These are phyloP conservation scores for Coniochaeta prunicola DNA, from an alignment of 2,329 filamentous ascomycete species.

Conservation along the genomic window DNA sequence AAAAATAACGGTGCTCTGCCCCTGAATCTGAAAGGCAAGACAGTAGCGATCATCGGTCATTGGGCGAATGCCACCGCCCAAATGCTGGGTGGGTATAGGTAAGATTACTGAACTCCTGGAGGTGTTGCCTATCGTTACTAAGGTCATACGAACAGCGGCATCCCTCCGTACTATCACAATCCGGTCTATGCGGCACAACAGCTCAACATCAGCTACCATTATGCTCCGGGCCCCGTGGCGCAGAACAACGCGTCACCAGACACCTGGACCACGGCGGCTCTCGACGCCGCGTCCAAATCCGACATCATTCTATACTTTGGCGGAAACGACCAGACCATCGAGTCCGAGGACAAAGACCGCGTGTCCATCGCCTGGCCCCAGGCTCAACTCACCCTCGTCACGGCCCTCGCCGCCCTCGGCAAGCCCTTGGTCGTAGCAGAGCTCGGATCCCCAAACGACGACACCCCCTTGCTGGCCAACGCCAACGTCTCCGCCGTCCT, in stretches of 20 bases:
- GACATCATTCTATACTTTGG: constrained; percentile 48
- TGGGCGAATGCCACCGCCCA: constrained; percentile 50
- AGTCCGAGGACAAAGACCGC: constrained; percentile 44
- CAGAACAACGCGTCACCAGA: constrained; percentile 17
- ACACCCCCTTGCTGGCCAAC: constrained; percentile 36
- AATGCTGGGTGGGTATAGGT: constrained; percentile 49
- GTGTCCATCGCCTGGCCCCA: constrained; percentile 41
- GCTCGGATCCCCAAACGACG: constrained; percentile 44
- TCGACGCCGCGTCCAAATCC: constrained; percentile 32
- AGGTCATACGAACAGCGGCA: constrained; percentile 26
- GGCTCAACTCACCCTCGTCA: constrained; percentile 43
- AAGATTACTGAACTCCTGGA: background rate
- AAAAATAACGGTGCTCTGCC: constrained; percentile 47
- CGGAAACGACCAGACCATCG: constrained; percentile 45
- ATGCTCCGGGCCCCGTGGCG: constrained; percentile 25
- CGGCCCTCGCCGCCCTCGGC: constrained; percentile 28
- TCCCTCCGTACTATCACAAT: constrained; percentile 44
- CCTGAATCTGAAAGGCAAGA: constrained; percentile 40
- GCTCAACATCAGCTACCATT: constrained; percentile 34
- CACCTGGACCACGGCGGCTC: constrained; percentile 23
- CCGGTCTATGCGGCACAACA: constrained; percentile 43
- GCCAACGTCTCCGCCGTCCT: constrained; percentile 40
- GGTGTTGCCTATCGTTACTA: background rate
- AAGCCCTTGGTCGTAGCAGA: constrained; percentile 44
- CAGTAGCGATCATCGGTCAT: constrained; percentile 46